Evolutionary conservation across 1,284 basidiomycete species (phyloP).

Genomic region (Farysia itapuensis): DNA sequence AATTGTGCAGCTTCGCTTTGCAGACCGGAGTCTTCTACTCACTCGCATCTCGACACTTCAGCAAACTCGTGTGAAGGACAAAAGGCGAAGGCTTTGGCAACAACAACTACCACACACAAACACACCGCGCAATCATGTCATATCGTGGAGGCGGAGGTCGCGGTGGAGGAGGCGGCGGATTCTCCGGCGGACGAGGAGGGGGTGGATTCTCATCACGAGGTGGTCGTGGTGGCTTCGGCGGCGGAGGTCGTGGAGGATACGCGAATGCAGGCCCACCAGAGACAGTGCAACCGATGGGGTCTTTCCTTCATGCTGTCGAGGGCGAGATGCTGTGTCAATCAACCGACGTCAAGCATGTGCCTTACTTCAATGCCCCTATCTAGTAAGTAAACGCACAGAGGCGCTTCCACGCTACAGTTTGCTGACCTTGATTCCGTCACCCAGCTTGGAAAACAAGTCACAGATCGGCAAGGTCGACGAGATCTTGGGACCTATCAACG

Average conservation of each 20-base stretch:
- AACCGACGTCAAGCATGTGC: slow-evolving; percentile 69
- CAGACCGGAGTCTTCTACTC: no score
- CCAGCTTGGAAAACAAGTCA: slow-evolving; percentile 86
- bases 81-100: no score
- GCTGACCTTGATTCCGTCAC: no score
- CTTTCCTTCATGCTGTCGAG: slow-evolving; percentile 76
- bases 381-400: slow-evolving; percentile 66
- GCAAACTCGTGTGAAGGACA: no score
- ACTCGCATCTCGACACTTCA: no score
- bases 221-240: slow-evolving; percentile 46
- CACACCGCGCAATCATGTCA: slow-evolving; percentile 33
- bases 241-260: slow-evolving; percentile 47
- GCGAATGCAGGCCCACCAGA: slow-evolving; percentile 54
- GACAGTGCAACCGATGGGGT: slow-evolving; percentile 56
- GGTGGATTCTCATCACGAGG: slow-evolving; percentile 48
- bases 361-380: slow-evolving; percentile 99
- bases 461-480: slow-evolving; percentile 94
- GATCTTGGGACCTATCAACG: slow-evolving; percentile 95
- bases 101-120: no score
- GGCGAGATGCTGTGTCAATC: slow-evolving; percentile 97
- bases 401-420: background rate
- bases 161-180: slow-evolving; percentile 32
- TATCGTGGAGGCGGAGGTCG: slow-evolving; percentile 47
- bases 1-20: no score
- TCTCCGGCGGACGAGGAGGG: slow-evolving; percentile 37